These are phyloP conservation scores for Hyphopichia wangnamkhiaoensis DNA, from an alignment of 1,139 yeast species.

Conservation along the genomic window DNA sequence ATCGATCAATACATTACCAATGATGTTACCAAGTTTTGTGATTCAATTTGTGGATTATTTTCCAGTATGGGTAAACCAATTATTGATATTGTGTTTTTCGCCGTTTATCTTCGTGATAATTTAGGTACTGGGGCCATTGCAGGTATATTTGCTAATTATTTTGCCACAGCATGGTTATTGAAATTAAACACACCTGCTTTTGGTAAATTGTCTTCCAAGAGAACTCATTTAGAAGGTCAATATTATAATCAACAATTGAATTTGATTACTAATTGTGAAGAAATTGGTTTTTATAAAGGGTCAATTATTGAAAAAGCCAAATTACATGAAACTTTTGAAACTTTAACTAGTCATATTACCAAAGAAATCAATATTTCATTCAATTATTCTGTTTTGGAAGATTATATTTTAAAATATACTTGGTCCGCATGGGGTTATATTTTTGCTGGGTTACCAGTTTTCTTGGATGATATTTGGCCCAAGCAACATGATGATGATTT, in stretches of 20 bases:
- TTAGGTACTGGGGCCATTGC: slow-evolving; percentile 82
- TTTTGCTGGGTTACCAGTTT: slow-evolving; percentile 86
- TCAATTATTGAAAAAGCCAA: slow-evolving; percentile 76
- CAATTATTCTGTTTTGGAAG: slow-evolving; percentile 74
- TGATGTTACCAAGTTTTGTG: slow-evolving; percentile 81
- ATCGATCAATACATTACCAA: slow-evolving; percentile 82
- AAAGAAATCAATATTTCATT: slow-evolving; percentile 54
- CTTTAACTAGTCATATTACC: slow-evolving; percentile 48
- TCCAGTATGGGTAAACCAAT: slow-evolving; percentile 91
- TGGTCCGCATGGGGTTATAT: slow-evolving; percentile 96
- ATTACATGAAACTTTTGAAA: slow-evolving; percentile 58
- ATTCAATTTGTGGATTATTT: slow-evolving; percentile 78
- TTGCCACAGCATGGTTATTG: slow-evolving; percentile 74
- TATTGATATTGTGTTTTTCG: slow-evolving; percentile 83
- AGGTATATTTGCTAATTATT: slow-evolving; percentile 81
- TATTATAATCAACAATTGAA: slow-evolving; percentile 86
- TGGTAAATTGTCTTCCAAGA: slow-evolving; percentile 73
- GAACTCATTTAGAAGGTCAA: slow-evolving; percentile 83
- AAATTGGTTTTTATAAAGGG: slow-evolving; percentile 93
- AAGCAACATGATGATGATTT: slow-evolving; percentile 9
- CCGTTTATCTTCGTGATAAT: slow-evolving; percentile 79
- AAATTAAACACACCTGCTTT: slow-evolving; percentile 80
- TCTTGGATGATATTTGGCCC: slow-evolving; percentile 47
- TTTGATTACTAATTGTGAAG: slow-evolving; percentile 86
- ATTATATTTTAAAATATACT: slow-evolving; percentile 82